phyloP scores from a whole-genome alignment of 257 asterid species.

The Thymus quinquecostatus region DNA sequence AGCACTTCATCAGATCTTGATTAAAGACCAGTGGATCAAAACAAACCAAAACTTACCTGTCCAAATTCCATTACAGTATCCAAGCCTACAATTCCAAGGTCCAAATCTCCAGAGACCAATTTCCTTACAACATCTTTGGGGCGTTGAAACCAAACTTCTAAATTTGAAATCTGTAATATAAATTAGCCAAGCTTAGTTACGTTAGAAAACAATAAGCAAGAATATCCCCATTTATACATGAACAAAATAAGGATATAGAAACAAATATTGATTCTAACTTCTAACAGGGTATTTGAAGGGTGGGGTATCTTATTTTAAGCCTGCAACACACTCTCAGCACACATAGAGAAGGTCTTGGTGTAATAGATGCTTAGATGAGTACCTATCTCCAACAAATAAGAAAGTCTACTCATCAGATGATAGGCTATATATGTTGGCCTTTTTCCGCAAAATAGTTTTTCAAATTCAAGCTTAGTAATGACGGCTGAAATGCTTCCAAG shows the following conservation, averaged over 20 bases:
- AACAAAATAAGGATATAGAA: not conserved
- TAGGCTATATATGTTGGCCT: not conserved
- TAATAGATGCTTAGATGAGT: conserved; percentile 2
- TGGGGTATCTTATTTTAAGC: not conserved
- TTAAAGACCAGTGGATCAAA: conserved; percentile 14
- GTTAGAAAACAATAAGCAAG: conserved; percentile 16
- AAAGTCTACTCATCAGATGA: conserved; percentile 12
- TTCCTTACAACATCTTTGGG: conserved; percentile 95
- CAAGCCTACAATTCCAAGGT: conserved; percentile 96
- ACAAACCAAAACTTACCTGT: conserved; percentile 54
- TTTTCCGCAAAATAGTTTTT: not conserved
- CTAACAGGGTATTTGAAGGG: no score
- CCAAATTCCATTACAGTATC: conserved; percentile 83
- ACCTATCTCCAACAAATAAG: not conserved
- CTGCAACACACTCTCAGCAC: conserved; percentile 3
- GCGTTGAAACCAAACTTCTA: conserved; percentile 99
- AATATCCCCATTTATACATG: conserved; percentile 1
- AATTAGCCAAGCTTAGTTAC: conserved; percentile 22
- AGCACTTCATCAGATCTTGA: conserved; percentile 18
- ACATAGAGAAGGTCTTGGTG: not conserved
- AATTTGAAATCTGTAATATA: conserved; percentile 64
- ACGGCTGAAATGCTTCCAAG: no score
- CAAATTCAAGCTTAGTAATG: no score
- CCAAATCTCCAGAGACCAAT: conserved; percentile 91
- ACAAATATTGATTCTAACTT: not conserved